Percentiles rank a stretch among this genome's conserved stretches.
Evolutionary conservation across 2,329 filamentous ascomycete genomes (phyloP).

Genomic region (Arthrobotrys sinensis): DNA sequence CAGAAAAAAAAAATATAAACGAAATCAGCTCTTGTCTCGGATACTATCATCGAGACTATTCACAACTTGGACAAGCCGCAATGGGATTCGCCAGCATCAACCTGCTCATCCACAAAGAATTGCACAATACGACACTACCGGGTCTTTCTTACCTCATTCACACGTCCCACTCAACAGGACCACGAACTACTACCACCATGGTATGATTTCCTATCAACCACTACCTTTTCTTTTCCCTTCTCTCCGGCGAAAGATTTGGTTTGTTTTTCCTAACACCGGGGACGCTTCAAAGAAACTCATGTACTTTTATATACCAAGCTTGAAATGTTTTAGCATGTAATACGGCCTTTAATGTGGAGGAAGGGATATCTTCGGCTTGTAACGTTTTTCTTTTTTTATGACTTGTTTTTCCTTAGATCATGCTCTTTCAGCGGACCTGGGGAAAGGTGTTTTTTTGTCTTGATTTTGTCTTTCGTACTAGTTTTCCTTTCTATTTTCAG

Average conservation of each 20-base stretch:
- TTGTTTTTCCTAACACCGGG: slow-evolving; percentile 30
- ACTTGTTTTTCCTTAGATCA: slow-evolving; percentile 36
- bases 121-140: slow-evolving; percentile 9
- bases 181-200: slow-evolving; percentile 7
- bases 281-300: slow-evolving; percentile 40
- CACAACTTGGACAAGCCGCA: slow-evolving; percentile 8
- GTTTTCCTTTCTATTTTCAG: background rate
- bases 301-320: slow-evolving; percentile 55
- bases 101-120: slow-evolving; percentile 22
- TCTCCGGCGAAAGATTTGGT: slow-evolving; percentile 14
- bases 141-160: background rate
- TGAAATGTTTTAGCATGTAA: slow-evolving; percentile 44
- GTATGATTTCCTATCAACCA: slow-evolving; percentile 31
- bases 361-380: slow-evolving; percentile 24
- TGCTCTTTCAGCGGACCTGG: slow-evolving; percentile 29
- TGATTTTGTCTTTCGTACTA: slow-evolving; percentile 23
- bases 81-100: background rate
- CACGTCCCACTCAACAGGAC: slow-evolving; percentile 13
- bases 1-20: slow-evolving; percentile 41
- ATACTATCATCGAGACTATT: slow-evolving; percentile 4
- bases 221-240: slow-evolving; percentile 13
- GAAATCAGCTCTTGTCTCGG: slow-evolving; percentile 11
- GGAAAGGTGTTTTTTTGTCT: slow-evolving; percentile 45
- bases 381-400: slow-evolving; percentile 6
- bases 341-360: slow-evolving; percentile 50